A percentile compares a stretch with the other conserved stretches of the same genome.
Conservation (phyloP, 1,284 basidiomycete species). For the Coriolopsis trogii region DNA sequence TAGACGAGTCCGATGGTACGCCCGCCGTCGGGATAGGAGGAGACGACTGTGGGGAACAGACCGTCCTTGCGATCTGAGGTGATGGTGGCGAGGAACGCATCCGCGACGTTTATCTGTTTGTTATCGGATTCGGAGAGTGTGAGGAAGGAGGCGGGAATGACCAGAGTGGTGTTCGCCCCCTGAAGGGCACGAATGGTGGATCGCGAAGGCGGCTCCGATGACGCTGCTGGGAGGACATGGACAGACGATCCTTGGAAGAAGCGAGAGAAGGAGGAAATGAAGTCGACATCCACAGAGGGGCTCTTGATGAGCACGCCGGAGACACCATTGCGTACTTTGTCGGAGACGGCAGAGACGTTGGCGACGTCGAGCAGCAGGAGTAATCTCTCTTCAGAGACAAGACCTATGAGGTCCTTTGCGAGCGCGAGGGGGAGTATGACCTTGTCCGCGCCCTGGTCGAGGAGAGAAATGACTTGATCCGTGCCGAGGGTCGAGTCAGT, state of each 20-base stretch:
- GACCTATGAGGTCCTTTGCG: conserved; percentile 68
- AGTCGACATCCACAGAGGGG: conserved; percentile 63
- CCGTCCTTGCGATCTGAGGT: conserved; percentile 90
- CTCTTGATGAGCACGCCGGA: conserved; percentile 81
- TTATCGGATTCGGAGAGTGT: conserved; percentile 58
- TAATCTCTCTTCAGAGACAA: conserved; percentile 73
- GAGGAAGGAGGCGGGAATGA: conserved; percentile 76
- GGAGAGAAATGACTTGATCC: conserved; percentile 64
- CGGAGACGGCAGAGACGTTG: conserved; percentile 74
- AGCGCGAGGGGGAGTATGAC: conserved; percentile 71
- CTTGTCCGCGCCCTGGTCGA: conserved; percentile 81
- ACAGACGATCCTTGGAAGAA: conserved; percentile 71
- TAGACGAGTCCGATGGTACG: conserved; percentile 94
- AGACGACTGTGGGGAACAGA: conserved; percentile 91
- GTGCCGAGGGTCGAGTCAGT: conserved; percentile 47
- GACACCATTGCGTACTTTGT: conserved; percentile 69
- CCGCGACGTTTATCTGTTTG: conserved; percentile 74
- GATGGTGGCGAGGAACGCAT: conserved; percentile 84
- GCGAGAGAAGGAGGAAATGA: conserved; percentile 72
- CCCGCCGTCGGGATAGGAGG: conserved; percentile 71
- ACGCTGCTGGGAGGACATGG: conserved; percentile 57
- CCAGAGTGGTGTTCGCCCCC: conserved; percentile 64
- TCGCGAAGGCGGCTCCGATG: conserved; percentile 47
- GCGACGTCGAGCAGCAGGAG: conserved; percentile 74
- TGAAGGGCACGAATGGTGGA: conserved; percentile 60